Evolutionary conservation across 2,329 filamentous ascomycete genomes (phyloP).

Genomic region (Aspergillus sclerotialis): DNA sequence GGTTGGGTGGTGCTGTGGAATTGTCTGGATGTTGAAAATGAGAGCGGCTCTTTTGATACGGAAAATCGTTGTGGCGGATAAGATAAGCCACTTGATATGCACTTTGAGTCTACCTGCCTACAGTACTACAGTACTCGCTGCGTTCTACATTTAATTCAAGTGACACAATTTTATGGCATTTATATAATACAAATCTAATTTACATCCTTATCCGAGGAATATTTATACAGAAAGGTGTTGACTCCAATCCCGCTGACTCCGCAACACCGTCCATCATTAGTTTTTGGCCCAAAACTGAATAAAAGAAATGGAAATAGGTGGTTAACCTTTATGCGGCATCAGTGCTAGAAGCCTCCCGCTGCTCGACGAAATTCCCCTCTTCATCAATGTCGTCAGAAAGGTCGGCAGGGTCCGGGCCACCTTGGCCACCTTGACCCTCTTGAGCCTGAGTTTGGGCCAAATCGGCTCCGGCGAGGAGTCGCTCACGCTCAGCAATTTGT

Average conservation of each 20-base stretch:
- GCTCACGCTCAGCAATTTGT: slow-evolving; percentile 23
- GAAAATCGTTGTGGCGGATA: slow-evolving; percentile 35
- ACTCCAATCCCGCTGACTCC: background rate
- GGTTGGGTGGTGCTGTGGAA: slow-evolving; percentile 6
- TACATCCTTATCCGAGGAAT: slow-evolving; percentile 15
- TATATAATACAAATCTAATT: slow-evolving; percentile 15
- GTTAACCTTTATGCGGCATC: no score
- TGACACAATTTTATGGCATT: slow-evolving; percentile 2
- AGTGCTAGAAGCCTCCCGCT: no score
- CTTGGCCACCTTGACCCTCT: background rate
- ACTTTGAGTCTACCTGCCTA: no score
- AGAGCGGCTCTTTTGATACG: slow-evolving; percentile 17
- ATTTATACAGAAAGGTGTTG: background rate
- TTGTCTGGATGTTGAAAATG: slow-evolving; percentile 10
- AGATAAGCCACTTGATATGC: slow-evolving; percentile 17
- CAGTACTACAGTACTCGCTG: background rate
- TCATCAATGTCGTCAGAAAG: no score
- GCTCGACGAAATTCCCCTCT: no score
- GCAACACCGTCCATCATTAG: background rate
- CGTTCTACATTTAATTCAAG: background rate
- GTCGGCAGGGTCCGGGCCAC: background rate
- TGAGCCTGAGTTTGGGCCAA: slow-evolving; percentile 6
- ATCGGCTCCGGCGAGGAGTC: slow-evolving; percentile 17
- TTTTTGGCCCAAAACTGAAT: background rate
- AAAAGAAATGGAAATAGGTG: background rate